These are phyloP conservation scores for Tolypocladium guangdongense DNA, from an alignment of 2,329 filamentous ascomycete genomes.

Conservation along the genomic window DNA sequence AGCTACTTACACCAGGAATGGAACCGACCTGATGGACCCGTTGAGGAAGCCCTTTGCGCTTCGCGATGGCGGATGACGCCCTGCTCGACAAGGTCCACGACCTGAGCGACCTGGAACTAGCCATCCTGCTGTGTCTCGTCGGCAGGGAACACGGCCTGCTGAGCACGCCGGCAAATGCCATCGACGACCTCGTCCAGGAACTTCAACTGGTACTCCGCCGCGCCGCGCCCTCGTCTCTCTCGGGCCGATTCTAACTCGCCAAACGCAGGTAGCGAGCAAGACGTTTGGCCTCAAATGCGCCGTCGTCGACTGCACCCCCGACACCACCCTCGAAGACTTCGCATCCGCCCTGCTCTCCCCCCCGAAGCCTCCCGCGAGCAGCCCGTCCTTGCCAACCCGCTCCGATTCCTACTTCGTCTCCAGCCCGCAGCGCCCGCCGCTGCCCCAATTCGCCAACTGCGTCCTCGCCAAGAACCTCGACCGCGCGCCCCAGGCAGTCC, in stretches of 20 bases:
- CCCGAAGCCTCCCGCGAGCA: slow-evolving; percentile 11
- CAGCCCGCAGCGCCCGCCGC: slow-evolving; percentile 9
- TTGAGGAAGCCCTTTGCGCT: slow-evolving; percentile 6
- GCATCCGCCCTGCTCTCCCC: slow-evolving; percentile 53
- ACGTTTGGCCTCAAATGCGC: slow-evolving; percentile 63
- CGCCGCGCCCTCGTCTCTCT: background rate
- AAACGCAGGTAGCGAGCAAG: slow-evolving; percentile 48
- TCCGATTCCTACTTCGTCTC: slow-evolving; percentile 20
- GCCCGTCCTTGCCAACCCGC: slow-evolving; percentile 13
- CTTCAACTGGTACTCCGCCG: slow-evolving; percentile 48
- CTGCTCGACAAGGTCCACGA: slow-evolving; percentile 62
- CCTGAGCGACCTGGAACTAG: slow-evolving; percentile 81
- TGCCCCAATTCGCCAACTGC: slow-evolving; percentile 59
- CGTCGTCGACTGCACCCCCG: slow-evolving; percentile 60
- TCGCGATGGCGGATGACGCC: slow-evolving; percentile 47
- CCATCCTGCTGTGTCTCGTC: slow-evolving; percentile 69
- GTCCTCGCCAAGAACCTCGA: slow-evolving; percentile 76
- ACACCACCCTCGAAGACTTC: slow-evolving; percentile 75
- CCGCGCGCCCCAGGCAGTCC: slow-evolving; percentile 59
- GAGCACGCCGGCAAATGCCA: slow-evolving; percentile 50
- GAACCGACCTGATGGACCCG: slow-evolving; percentile 15
- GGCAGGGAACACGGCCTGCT: slow-evolving; percentile 82
- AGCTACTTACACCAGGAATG: background rate
- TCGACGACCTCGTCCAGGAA: slow-evolving; percentile 63
- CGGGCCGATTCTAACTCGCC: background rate